phyloP scores from a whole-genome alignment of 2,329 filamentous ascomycete species.

The Clarireedia paspali region DNA sequence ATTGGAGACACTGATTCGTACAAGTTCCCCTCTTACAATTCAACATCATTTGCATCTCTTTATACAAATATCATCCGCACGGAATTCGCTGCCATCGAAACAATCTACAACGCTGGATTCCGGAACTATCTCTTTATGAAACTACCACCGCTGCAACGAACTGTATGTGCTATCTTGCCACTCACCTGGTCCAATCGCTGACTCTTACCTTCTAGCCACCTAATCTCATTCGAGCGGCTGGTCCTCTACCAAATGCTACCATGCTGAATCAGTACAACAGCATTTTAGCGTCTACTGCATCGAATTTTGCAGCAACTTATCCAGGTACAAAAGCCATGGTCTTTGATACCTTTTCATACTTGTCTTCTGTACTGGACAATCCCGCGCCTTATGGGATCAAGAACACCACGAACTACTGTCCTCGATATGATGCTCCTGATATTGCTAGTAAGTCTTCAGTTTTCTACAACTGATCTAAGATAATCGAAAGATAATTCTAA shows the following conservation, averaged over 20 bases:
- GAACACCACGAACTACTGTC: conserved; percentile 39
- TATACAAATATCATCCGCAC: conserved; percentile 36
- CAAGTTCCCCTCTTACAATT: conserved; percentile 32
- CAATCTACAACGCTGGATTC: conserved; percentile 37
- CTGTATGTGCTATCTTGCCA: conserved; percentile 11
- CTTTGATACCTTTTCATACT: conserved; percentile 37
- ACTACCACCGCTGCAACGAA: conserved; percentile 42
- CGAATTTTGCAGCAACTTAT: conserved; percentile 19
- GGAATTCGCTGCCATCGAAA: conserved; percentile 35
- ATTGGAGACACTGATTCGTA: conserved; percentile 42
- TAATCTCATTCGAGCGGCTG: conserved; percentile 26
- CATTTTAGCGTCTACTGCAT: conserved; percentile 26
- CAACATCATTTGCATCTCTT: conserved; percentile 35
- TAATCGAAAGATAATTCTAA: background rate
- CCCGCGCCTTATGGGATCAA: conserved; percentile 35
- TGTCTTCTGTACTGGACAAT: conserved; percentile 37
- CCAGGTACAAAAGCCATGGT: conserved; percentile 32
- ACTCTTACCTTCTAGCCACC: background rate
- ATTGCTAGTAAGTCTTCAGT: conserved; percentile 25
- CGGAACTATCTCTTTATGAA: conserved; percentile 42
- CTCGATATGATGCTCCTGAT: conserved; percentile 38
- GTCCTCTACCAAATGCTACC: conserved; percentile 37
- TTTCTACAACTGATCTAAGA: background rate
- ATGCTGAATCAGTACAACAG: conserved; percentile 39
- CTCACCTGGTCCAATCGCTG: conserved; percentile 13